A percentile compares a stretch with the other conserved stretches of the same genome.
Conservation (phyloP, 306 rosid species). For the Cucumis sativus region Cucumber_9930_V3 NC_026660.2:12356501-12357000, state of each 20-base stretch:
- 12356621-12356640: not conserved
- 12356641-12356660: conserved; percentile 4
- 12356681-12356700: not conserved
- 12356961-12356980: not conserved
- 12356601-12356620: not conserved
- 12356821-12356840: conserved; percentile 87
- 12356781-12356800: conserved; percentile 91
- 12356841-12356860: conserved; percentile 76
- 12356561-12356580: conserved; percentile 4
- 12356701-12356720: conserved; percentile 5
- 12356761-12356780: conserved; percentile 69
- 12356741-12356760: conserved; percentile 74
- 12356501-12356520: not conserved
- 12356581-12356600: not conserved
- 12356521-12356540: not conserved
- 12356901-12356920: conserved; percentile 87
- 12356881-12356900: conserved; percentile 92
- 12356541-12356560: not conserved
- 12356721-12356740: conserved; percentile 60
- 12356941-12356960: not conserved
- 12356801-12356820: conserved; percentile 72
- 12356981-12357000: not conserved
- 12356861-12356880: conserved; percentile 98
- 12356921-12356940: conserved; percentile 58
- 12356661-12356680: not conserved